Evolutionary conservation across 106 monocot species (phyloP), one percentile per base, ranked within the genome.

Genomic region (Triglochin maritima): DNA sequence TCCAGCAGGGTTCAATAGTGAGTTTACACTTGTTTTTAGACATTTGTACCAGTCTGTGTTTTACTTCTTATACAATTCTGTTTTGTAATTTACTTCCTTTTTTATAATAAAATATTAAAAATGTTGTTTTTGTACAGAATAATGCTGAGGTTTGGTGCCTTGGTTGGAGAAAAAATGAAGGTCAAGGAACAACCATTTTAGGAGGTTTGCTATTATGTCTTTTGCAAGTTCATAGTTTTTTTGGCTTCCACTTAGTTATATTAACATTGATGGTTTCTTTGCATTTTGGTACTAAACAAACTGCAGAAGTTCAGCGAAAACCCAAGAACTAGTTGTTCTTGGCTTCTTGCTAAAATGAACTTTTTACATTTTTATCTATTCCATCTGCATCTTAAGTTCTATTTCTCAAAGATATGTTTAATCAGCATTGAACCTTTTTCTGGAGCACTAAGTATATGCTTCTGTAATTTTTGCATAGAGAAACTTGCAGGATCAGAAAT

Each of bases 101-200:
- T 29, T 29, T 29, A 29, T 29, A 29, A 29, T 29, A 0, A 29
- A 29, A 29, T 0, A 29, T 0, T 29, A 29, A 29, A 29, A 29
- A 29, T 1, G 29, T 54, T 64, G 17, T 75, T n/a, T 62, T 12
- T 74, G 51, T 85, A 8, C 80, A 98, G 98, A 81, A 79, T 65
- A 78, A 79, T 76, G 70, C 73, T 57, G 63, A 76, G 29, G 74
- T 89, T 66, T 98, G 98, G 98, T 98, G 98, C 64, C 86, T 98
- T 60, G 98, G 98, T 52, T 98, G 98, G 98, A 88, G 86, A 75
- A 98, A 86, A 59, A 98, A 78, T 77, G 67, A 64, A 67, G 88
- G 83, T 59, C 75, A 78, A 77, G 91, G 80, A 29, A 76, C 72
- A 60, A 92, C 84, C 15, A 98, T 92, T 81, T 71, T 98, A 69